phyloP scores from a whole-genome alignment of 129 eudicot genomes.

The Heracleum sosnowskyi region DNA sequence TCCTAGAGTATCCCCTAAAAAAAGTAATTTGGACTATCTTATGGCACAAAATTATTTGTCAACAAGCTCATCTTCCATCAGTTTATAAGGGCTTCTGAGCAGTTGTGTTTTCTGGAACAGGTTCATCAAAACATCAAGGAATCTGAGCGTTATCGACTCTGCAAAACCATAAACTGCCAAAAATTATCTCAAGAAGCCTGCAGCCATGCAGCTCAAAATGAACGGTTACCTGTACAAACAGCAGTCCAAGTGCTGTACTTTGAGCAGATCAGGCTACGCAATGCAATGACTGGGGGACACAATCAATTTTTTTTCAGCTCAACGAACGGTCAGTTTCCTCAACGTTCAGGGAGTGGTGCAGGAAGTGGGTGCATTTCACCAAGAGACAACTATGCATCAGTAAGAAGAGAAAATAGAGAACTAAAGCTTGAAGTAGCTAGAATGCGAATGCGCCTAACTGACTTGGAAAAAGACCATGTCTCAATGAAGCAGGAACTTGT shows the following conservation, averaged over 20 bases:
- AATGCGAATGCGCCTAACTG: slow-evolving; percentile 98
- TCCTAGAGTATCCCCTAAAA: not conserved
- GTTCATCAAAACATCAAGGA: slow-evolving; percentile 93
- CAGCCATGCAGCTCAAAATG: slow-evolving; percentile 99
- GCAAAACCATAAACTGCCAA: slow-evolving; percentile 89
- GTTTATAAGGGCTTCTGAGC: not conserved
- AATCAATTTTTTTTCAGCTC: slow-evolving; percentile 71
- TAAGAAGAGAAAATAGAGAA: slow-evolving; percentile 91
- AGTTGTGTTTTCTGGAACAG: slow-evolving; percentile 23
- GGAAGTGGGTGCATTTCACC: slow-evolving; percentile 99
- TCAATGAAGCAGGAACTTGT: slow-evolving; percentile 96
- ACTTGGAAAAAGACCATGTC: slow-evolving; percentile 90
- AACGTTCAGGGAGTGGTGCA: slow-evolving; percentile 81
- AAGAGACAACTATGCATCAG: slow-evolving; percentile 92
- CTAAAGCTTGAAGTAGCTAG: slow-evolving; percentile 91
- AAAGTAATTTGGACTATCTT: not conserved
- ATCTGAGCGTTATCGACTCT: slow-evolving; percentile 74
- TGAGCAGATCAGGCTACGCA: slow-evolving; percentile 86
- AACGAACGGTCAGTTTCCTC: slow-evolving; percentile 63
- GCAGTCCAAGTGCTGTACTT: slow-evolving; percentile 98
- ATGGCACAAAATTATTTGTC: not conserved
- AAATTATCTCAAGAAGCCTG: slow-evolving; percentile 97
- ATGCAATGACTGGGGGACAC: slow-evolving; percentile 87
- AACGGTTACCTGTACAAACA: slow-evolving; percentile 88
- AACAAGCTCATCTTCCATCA: not conserved